phyloP scores from a whole-genome alignment of 805 yeast genomes.

The Starmerella ratchasimensis region DNA sequence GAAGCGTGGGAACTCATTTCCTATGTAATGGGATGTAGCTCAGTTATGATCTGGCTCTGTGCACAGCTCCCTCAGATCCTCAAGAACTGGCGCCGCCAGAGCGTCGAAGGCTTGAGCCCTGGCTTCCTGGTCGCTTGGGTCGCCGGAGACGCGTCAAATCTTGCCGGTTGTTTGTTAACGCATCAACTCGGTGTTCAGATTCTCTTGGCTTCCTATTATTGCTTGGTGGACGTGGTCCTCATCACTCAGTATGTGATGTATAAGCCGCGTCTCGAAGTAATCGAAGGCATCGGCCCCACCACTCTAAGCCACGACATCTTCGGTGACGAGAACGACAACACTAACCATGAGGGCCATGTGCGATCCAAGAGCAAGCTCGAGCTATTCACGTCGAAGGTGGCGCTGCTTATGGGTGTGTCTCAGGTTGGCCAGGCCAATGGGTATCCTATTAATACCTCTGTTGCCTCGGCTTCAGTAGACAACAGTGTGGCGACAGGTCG shows the following conservation, averaged over 20 bases:
- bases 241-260: conserved; percentile 64
- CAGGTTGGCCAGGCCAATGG: neutral
- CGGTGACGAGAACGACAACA: conserved; percentile 5
- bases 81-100: conserved; percentile 41
- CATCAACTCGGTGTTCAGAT: conserved; percentile 71
- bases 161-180: conserved; percentile 61
- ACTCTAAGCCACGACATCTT: neutral
- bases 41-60: conserved; percentile 51
- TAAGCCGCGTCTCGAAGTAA: conserved; percentile 5
- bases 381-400: neutral
- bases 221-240: conserved; percentile 55
- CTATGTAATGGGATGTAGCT: conserved; percentile 24
- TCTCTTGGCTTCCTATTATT: conserved; percentile 55
- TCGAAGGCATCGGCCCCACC: conserved; percentile 8
- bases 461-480: no score
- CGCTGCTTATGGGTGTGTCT: neutral
- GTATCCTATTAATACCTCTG: no score
- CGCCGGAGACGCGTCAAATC: conserved; percentile 46
- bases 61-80: conserved; percentile 63
- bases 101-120: conserved; percentile 56
- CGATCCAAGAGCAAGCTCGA: neutral
- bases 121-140: conserved; percentile 51
- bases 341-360: conserved; percentile 4
- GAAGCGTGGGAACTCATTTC: conserved; percentile 15
- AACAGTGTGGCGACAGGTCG: no score